Evolutionary conservation across 208 protist genomes (phyloP).

Genomic region (Borovskyia barvae): DNA sequence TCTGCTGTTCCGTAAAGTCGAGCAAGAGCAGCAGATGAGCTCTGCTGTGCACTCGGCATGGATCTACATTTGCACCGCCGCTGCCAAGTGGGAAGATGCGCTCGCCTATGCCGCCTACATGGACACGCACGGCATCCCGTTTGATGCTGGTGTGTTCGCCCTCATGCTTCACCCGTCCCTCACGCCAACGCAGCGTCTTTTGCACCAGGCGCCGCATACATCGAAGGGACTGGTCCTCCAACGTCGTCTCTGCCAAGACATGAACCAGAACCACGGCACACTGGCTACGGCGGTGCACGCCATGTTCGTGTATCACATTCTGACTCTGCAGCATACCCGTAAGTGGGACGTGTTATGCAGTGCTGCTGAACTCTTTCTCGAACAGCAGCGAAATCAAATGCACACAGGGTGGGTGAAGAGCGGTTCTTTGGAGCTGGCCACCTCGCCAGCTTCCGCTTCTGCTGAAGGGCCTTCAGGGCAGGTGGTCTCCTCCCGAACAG

Average conservation of each 20-base stretch:
- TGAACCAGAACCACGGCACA: conserved; percentile 27
- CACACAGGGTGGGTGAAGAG: neutral
- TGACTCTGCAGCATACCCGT: conserved; percentile 67
- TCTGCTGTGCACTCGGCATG: conserved; percentile 58
- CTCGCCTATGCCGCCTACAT: conserved; percentile 50
- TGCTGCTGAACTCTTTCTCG: conserved; percentile 14
- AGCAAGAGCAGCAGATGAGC: conserved; percentile 72
- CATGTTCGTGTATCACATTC: conserved; percentile 77
- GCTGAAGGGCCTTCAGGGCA: conserved; percentile 10
- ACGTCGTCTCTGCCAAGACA: conserved; percentile 51
- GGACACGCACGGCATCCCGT: conserved; percentile 45
- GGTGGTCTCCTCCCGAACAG: conserved; percentile 49
- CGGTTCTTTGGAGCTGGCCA: neutral
- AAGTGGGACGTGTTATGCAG: conserved; percentile 80
- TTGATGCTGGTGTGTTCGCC: conserved; percentile 70
- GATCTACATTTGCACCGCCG: conserved; percentile 72
- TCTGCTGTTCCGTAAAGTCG: conserved; percentile 61
- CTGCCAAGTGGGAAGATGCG: conserved; percentile 48
- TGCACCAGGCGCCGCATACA: conserved; percentile 28
- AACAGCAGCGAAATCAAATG: neutral
- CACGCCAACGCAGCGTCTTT: conserved; percentile 29
- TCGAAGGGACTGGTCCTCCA: conserved; percentile 72
- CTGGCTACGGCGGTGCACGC: conserved; percentile 62
- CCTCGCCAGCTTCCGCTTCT: neutral
- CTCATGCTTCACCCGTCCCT: conserved; percentile 77